Base-by-base conservation (phyloP, 129 eudicot species). In the Sambucus nigra region DNA sequence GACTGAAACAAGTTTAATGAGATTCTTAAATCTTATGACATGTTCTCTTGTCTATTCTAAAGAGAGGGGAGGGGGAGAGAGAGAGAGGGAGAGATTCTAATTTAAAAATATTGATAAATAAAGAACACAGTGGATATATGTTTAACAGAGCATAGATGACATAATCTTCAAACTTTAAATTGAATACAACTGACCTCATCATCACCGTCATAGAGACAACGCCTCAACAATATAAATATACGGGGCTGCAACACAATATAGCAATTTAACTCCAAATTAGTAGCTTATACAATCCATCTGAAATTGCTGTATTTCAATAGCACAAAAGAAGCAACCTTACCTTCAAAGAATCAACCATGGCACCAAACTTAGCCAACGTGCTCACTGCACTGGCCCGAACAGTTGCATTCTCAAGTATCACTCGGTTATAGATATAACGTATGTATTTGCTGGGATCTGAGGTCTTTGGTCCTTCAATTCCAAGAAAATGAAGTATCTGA, bases 161-260 rank as follows among this genome's bases (percentile, higher is more conserved):
- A n/a, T n/a, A n/a, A n/a, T n/a, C n/a, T n/a, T n/a, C n/a, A n/a
- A n/a, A n/a, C n/a, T n/a, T n/a, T n/a, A n/a, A n/a, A n/a, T n/a
- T n/a, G n/a, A n/a, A n/a, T n/a, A n/a, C n/a, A n/a, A 80, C 92
- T 66, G 57, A 87, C 96, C 96, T 89, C 98, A 64, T 89, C 98
- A 69, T 89, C 98, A 45, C 71, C 81, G 81, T 89, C 98, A 42
- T 69, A 83, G 45, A 89, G 80, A 58, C 98, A 89, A 65, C 98
- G 95, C 60, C 88, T 81, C 77, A 89, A 59, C 53, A 89, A 58
- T 67, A 81, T 59, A 67, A 85, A 85, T 27, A 89, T 76, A 8
- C 94, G 94, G 15, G 98, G 98, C 98, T 87, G 96, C 81, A 74
- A 57, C 64, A 69, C 25, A 62, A 8, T 18, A 59, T 27, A 63